Base-by-base conservation (phyloP, 805 yeast species). In the Candida odintsovae region DNA sequence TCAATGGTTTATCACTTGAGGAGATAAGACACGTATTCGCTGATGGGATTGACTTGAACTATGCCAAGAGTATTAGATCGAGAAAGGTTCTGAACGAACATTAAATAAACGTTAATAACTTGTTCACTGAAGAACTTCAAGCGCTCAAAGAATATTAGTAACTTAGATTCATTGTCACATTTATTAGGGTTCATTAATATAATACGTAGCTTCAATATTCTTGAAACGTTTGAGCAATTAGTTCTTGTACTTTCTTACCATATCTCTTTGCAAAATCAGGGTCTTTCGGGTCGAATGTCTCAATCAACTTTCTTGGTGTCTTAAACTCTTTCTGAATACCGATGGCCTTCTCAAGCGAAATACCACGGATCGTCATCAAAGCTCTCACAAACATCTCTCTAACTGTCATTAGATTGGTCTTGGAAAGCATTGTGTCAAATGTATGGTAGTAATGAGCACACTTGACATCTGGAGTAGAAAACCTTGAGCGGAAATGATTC, bases 331-430 rank as follows among this genome's bases (percentile, higher is more conserved):
- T 69, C 64, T 90, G 97, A 10, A 94, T 80, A 8, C 79, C 78
- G 10, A 80, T 59, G 0, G 99, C 99, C 60, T 86, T 89, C 51
- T 92, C 97, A 26, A 87, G 66, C 0, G 96, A 80, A 1, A 94
- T 72, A 0, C 98, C 99, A 50, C 78, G 75, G 2, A 86, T 75
- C 3, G 90, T 77, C 84, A 90, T 79, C 20, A 94, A 72, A 83
- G 89, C 80, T 40, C 77, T 71, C 2, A 89, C 67, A 55, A 81
- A 92, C 56, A 88, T 67, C 51, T 92, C 97, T 40, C 79, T 80
- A 0, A 88, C 79, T 0, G 96, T 86, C 57, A 76, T 70, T 70
- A 83, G 68, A 22, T 77, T 78, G 2, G 85, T 72, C 59, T 94
- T 94, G 3, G 83, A 78, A 63, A 94, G 65, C 28, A 83, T 72